Conservation (phyloP, 345 rosid species). For the Euphorbia peplus region DNA sequence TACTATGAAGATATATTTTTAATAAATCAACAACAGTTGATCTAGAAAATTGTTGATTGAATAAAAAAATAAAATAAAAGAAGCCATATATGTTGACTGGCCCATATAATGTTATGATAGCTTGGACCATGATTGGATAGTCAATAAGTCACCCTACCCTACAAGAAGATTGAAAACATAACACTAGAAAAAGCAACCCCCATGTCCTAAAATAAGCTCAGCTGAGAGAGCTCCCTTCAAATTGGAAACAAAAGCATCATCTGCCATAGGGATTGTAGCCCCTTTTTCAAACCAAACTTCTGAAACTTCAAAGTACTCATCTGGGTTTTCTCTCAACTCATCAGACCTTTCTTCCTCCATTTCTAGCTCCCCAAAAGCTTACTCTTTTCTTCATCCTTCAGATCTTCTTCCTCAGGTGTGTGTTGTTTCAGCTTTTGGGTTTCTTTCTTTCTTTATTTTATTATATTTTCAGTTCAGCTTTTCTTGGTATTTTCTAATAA, state of each 20-base stretch:
- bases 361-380: not conserved
- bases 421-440: not conserved
- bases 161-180: too few relatives aligned
- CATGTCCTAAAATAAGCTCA: not conserved
- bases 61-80: not conserved
- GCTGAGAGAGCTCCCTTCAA: not conserved
- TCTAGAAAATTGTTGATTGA: not conserved
- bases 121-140: not conserved
- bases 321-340: not conserved
- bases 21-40: too few relatives aligned
- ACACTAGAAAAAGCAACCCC: not conserved
- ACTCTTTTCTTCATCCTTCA: not conserved
- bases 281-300: not conserved
- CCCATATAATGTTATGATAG: not conserved
- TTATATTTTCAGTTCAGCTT: not conserved
- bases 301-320: not conserved
- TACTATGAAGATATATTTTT: too few relatives aligned
- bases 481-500: not conserved
- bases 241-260: slow-evolving; percentile 1
- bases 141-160: not conserved
- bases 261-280: not conserved
- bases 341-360: not conserved
- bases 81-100: not conserved
- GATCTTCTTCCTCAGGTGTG: slow-evolving; percentile 6
- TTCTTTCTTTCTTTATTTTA: not conserved